Percentiles rank a stretch among this genome's conserved stretches.
Evolutionary conservation across 805 yeast species (phyloP).

Genomic region (Ogataea zsoltii): DNA sequence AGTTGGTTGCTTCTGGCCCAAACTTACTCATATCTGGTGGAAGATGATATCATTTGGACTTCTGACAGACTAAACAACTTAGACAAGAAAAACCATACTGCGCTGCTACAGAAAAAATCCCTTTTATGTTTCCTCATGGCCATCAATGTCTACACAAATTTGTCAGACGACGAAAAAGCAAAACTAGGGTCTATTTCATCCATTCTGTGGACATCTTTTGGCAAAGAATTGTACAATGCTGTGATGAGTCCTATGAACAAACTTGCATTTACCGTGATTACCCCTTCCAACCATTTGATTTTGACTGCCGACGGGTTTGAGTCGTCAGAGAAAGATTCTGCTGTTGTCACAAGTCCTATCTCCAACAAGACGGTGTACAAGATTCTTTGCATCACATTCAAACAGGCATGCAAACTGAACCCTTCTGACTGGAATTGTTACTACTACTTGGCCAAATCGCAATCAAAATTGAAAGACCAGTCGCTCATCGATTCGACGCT

Average conservation of each 20-base stretch:
- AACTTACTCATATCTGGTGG: constrained; percentile 74
- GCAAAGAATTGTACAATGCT: constrained; percentile 59
- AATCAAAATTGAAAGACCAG: constrained; percentile 45
- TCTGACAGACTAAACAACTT: constrained; percentile 71
- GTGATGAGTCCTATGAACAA: constrained; percentile 65
- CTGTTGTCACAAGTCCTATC: constrained; percentile 28
- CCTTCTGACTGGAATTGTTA: constrained; percentile 60
- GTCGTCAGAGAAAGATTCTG: neutral
- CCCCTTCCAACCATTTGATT: neutral
- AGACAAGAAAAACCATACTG: constrained; percentile 62
- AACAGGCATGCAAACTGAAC: constrained; percentile 45
- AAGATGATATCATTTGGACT: constrained; percentile 91
- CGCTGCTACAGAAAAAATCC: constrained; percentile 65
- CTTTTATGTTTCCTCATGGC: constrained; percentile 78
- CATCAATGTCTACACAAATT: constrained; percentile 40
- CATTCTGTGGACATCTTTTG: constrained; percentile 53
- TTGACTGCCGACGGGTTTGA: constrained; percentile 1
- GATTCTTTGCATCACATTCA: constrained; percentile 44
- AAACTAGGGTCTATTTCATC: constrained; percentile 39
- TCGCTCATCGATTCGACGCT: constrained; percentile 33
- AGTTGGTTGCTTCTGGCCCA: constrained; percentile 86
- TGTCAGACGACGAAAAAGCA: constrained; percentile 20
- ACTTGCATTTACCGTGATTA: constrained; percentile 43
- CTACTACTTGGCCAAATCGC: constrained; percentile 59
- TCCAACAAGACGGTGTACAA: constrained; percentile 26